A percentile compares a stretch with the other conserved stretches of the same genome.
These are phyloP conservation scores for Aspergillus tubingensis DNA, from an alignment of 2,329 filamentous ascomycete species.

Conservation along the genomic window DNA sequence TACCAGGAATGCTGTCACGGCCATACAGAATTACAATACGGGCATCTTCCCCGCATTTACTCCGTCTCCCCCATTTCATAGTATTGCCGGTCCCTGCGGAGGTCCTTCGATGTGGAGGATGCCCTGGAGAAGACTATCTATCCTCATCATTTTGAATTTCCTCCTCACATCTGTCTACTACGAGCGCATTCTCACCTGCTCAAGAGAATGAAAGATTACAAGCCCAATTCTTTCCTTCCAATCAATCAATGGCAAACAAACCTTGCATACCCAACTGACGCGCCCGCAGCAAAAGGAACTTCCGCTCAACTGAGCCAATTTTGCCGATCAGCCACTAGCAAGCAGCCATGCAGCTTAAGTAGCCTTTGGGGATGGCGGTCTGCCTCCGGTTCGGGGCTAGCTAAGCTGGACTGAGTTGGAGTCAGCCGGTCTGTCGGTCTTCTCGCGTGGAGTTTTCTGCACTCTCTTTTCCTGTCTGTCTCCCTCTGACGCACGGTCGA, in stretches of 20 bases:
- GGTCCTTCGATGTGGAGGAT: not conserved
- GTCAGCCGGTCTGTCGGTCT: too few relatives aligned
- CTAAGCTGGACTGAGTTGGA: not conserved
- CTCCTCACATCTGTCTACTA: not conserved
- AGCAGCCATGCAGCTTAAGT: not conserved
- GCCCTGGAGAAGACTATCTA: not conserved
- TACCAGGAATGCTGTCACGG: not conserved
- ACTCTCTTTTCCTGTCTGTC: not conserved
- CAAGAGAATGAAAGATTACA: not conserved
- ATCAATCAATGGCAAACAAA: not conserved
- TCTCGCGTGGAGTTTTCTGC: not conserved
- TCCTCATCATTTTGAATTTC: not conserved
- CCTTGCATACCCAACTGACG: not conserved
- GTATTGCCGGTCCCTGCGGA: not conserved
- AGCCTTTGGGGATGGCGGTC: not conserved
- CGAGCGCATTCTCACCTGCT: not conserved
- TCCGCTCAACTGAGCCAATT: not conserved
- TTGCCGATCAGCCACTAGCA: constrained; percentile 1
- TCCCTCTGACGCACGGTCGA: not conserved
- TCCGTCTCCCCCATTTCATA: not conserved
- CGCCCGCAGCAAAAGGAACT: not conserved
- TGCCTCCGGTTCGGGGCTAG: not conserved
- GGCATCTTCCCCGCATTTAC: not conserved
- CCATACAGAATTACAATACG: not conserved
- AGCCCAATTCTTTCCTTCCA: not conserved